Evolutionary conservation across 2,329 filamentous ascomycete species (phyloP).

Genomic region (Dactylellina drechsleri): DNA sequence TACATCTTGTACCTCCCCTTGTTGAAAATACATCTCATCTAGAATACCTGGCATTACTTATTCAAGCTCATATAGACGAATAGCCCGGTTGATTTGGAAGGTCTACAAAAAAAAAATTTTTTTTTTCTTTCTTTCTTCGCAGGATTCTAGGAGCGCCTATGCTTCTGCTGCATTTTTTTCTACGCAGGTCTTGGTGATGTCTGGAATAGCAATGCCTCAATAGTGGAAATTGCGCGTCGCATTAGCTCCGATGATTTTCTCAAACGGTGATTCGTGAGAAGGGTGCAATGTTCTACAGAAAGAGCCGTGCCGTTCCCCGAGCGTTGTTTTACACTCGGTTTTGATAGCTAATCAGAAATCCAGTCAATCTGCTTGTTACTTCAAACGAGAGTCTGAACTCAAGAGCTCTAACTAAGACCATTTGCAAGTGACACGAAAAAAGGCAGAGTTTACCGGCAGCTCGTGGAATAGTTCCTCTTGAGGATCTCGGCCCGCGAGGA

Average conservation of each 20-base stretch:
- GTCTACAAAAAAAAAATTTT: conserved; percentile 10
- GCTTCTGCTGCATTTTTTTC: conserved; percentile 22
- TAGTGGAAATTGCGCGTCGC: conserved; percentile 12
- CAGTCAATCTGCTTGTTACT: neutral
- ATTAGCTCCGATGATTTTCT: conserved; percentile 15
- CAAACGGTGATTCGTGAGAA: conserved; percentile 9
- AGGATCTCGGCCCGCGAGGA: conserved; percentile 41
- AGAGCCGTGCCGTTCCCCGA: conserved; percentile 33
- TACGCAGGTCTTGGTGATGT: neutral
- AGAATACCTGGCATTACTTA: conserved; percentile 20
- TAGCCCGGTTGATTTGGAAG: conserved; percentile 26
- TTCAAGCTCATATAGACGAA: conserved; percentile 7
- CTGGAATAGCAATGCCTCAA: neutral
- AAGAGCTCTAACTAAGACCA: conserved; percentile 34
- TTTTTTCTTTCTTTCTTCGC: conserved; percentile 5
- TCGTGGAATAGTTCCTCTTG: neutral
- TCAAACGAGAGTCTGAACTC: conserved; percentile 26
- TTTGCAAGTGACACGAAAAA: conserved; percentile 17
- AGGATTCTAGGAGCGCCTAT: conserved; percentile 7
- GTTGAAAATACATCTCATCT: conserved; percentile 3
- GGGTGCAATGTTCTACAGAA: conserved; percentile 38
- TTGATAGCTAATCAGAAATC: conserved; percentile 15
- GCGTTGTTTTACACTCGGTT: neutral
- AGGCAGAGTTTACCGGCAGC: neutral
- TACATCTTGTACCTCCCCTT: neutral